Base-by-base conservation (phyloP, 2,329 filamentous ascomycete genomes). In the Fusarium sp. region DNA sequence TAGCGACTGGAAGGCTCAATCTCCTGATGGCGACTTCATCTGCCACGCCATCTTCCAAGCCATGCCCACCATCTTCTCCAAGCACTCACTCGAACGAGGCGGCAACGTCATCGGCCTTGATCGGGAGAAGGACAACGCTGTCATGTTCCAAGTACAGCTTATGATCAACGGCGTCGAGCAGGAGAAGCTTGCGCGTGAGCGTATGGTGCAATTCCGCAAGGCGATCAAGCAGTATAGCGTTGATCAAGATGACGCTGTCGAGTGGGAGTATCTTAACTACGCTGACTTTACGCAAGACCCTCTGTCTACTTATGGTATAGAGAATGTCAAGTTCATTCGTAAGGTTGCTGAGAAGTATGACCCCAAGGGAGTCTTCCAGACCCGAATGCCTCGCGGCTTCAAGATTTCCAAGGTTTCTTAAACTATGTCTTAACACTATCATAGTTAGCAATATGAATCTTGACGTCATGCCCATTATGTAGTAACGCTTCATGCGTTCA, bases 241-340 rank as follows among this genome's bases (percentile, higher is more conserved):
- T 1, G 57, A 55, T 6, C 40, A 63, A 10, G 40, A 33, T 1
- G 57, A 26, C 5, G 57, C 59, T 5, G 59, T 63, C 1, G 40
- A 63, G 1, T 63, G 59, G 59, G 57, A 63, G 22, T 63, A 63
- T 24, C 59, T 63, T 2, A 63, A 63, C 22, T 63, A 63, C 15
- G 59, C 59, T 9, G 59, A 63, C n/a, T 63, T 63, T 1, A 63
- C 46, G 0, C 59, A 63, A 7, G 59, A 63, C 22, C 59, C 59
- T 5, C 46, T 63, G 0, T 63, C 59, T 24, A 63, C 59, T 0
- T 63, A 63, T 11, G 59, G 59, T 0, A 6, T 22, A 13, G n/a
- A 62, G 22, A 63, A 63, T 18, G 22, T 62, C 9, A 22, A 38
- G 0, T 63, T 9, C 0, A 42, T 63, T 15, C 34, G 48, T 10